Conservation (phyloP, 495 filamentous ascomycete species). For the Sabuloglossum arenarium region DNA sequence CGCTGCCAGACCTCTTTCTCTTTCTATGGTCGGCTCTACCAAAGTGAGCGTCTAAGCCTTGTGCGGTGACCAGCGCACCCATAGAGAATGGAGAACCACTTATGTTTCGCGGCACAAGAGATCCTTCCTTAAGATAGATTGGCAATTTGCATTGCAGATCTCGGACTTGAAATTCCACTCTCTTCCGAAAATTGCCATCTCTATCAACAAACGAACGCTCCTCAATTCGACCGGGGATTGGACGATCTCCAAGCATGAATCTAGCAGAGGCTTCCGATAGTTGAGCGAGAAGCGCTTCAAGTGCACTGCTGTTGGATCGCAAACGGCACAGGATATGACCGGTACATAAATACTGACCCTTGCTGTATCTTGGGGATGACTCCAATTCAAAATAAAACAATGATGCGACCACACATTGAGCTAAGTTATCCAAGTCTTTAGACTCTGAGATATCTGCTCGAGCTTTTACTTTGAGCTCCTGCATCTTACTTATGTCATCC, state of each 20-base stretch:
- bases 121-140: background rate
- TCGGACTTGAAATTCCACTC: background rate
- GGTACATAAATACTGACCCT: background rate
- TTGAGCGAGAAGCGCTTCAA: background rate
- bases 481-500: slow-evolving; percentile 10
- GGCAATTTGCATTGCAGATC: background rate
- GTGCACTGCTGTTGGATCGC: background rate
- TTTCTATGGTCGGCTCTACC: background rate
- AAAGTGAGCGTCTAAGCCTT: background rate
- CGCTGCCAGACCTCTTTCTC: background rate
- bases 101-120: background rate
- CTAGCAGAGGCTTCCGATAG: background rate
- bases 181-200: background rate
- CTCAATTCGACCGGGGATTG: background rate
- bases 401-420: background rate
- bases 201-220: background rate
- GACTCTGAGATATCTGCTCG: background rate
- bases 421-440: background rate
- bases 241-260: background rate
- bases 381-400: background rate
- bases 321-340: background rate
- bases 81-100: background rate
- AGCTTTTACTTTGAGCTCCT: background rate
- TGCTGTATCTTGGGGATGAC: background rate
- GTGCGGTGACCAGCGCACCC: background rate